These are phyloP conservation scores for Tetracladium marchalianum DNA, from an alignment of 495 filamentous ascomycete genomes.

Conservation along the genomic window DNA sequence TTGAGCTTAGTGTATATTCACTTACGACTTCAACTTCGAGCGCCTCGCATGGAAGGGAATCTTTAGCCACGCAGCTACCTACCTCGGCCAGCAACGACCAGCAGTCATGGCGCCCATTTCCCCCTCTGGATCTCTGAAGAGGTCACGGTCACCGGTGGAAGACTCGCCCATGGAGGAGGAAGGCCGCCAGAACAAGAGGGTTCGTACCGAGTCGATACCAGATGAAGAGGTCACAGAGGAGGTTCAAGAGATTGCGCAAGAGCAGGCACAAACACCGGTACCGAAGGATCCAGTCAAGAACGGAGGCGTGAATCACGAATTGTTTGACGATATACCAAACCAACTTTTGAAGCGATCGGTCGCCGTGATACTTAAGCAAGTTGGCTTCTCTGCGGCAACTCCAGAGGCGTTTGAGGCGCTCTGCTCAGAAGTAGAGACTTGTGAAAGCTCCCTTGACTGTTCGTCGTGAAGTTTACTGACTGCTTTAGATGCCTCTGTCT, in stretches of 20 bases:
- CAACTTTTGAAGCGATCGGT: constrained; percentile 14
- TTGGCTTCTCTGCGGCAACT: constrained; percentile 12
- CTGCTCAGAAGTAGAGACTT: constrained; percentile 14
- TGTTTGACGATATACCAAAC: constrained; percentile 16
- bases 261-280: too few relatives aligned
- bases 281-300: too few relatives aligned
- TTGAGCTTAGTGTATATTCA: too few relatives aligned
- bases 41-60: too few relatives aligned
- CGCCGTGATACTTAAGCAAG: constrained; percentile 9
- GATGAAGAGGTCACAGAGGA: too few relatives aligned
- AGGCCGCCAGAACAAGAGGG: constrained; percentile 7
- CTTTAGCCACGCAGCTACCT: neutral
- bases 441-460: constrained; percentile 3
- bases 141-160: neutral
- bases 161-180: too few relatives aligned
- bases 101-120: constrained; percentile 15
- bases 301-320: neutral
- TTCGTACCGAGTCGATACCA: neutral
- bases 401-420: constrained; percentile 14
- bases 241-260: too few relatives aligned
- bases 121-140: constrained; percentile 9
- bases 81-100: neutral
- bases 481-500: constrained; percentile 37
- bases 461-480: constrained; percentile 6
- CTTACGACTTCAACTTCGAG: too few relatives aligned